Percentiles rank a stretch among this genome's conserved stretches.
Conservation (phyloP, 2,329 filamentous ascomycete genomes). For the Blastomyces percursus region DNA sequence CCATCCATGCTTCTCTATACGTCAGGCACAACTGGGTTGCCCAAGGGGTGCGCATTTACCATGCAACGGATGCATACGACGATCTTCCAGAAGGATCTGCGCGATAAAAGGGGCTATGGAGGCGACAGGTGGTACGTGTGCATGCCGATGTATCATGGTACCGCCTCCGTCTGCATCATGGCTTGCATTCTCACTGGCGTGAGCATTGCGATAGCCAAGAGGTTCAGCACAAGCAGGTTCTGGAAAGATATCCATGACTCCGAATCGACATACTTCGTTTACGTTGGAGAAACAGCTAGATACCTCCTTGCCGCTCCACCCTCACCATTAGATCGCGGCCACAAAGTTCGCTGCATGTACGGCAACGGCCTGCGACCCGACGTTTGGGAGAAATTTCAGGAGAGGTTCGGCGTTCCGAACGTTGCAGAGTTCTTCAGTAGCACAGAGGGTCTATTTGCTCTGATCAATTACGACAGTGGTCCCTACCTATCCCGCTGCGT, state of each 20-base stretch:
- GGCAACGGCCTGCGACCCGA: slow-evolving; percentile 49
- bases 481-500: slow-evolving; percentile 55
- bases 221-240: slow-evolving; percentile 58
- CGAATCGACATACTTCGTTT: slow-evolving; percentile 58
- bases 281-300: slow-evolving; percentile 66
- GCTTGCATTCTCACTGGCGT: slow-evolving; percentile 44
- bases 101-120: slow-evolving; percentile 20
- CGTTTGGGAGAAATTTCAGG: slow-evolving; percentile 52
- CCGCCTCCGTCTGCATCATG: slow-evolving; percentile 52
- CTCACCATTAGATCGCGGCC: slow-evolving; percentile 34
- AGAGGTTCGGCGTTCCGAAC: slow-evolving; percentile 33
- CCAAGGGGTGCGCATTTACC: slow-evolving; percentile 58
- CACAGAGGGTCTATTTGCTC: slow-evolving; percentile 57
- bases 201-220: slow-evolving; percentile 30
- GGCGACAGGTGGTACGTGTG: slow-evolving; percentile 60
- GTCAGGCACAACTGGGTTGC: slow-evolving; percentile 63
- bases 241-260: slow-evolving; percentile 62
- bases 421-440: slow-evolving; percentile 69
- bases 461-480: slow-evolving; percentile 51
- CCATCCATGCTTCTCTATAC: slow-evolving; percentile 61
- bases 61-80: slow-evolving; percentile 37
- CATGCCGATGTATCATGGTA: slow-evolving; percentile 71
- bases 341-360: slow-evolving; percentile 36
- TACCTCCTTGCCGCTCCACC: slow-evolving; percentile 59
- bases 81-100: slow-evolving; percentile 26